Conservation (phyloP, 2,329 filamentous ascomycete genomes). For the Lomentospora prolificans region DNA sequence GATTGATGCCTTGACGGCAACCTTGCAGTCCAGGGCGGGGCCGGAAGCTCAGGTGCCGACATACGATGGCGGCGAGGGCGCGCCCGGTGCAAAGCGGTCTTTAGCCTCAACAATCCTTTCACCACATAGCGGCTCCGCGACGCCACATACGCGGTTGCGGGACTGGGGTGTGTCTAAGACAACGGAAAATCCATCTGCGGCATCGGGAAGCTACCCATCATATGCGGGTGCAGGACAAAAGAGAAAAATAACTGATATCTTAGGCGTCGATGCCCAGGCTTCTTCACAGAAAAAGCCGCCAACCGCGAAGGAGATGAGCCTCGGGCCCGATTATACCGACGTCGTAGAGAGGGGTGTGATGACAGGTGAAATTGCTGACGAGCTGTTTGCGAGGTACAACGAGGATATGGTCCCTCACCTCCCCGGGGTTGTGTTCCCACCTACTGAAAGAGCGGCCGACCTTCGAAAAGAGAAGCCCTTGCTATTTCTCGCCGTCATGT, state of each 20-base stretch:
- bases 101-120: neutral
- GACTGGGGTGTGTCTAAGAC: neutral
- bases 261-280: neutral
- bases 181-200: neutral
- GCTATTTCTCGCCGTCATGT: conserved; percentile 62
- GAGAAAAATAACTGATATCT: conserved; percentile 16
- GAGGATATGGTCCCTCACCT: conserved; percentile 51
- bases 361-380: conserved; percentile 41
- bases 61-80: neutral
- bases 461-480: conserved; percentile 51
- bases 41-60: conserved; percentile 3
- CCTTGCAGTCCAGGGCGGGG: conserved; percentile 39
- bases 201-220: neutral
- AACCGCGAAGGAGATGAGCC: conserved; percentile 11
- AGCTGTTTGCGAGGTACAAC: conserved; percentile 49
- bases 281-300: conserved; percentile 7
- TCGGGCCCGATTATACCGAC: conserved; percentile 23
- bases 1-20: conserved; percentile 79
- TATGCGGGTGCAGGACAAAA: conserved; percentile 17
- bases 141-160: neutral
- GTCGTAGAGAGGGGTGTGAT: conserved; percentile 51
- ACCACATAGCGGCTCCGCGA: neutral
- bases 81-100: neutral
- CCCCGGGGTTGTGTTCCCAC: conserved; percentile 51
- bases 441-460: conserved; percentile 41